Conservation (phyloP, 2,329 filamentous ascomycete species). For the Xylaria sp. region DNA sequence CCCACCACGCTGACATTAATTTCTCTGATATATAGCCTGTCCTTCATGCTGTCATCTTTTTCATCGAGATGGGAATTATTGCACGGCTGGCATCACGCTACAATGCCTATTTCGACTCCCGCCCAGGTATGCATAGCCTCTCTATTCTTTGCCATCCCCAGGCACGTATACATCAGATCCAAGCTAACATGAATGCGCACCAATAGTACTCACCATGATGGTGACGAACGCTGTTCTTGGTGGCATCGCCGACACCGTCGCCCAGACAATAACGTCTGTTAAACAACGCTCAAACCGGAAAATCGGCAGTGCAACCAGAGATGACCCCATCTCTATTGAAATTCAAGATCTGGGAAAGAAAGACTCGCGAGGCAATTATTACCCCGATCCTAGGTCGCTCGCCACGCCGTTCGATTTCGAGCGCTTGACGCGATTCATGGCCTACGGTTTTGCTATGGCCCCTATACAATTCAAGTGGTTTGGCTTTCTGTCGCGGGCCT, state of each 20-base stretch:
- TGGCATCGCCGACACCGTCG: constrained; percentile 95
- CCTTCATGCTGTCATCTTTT: constrained; percentile 83
- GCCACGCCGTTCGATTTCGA: constrained; percentile 96
- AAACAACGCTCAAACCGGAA: constrained; percentile 75
- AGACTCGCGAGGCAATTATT: constrained; percentile 75
- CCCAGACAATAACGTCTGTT: constrained; percentile 89
- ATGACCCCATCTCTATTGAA: constrained; percentile 84
- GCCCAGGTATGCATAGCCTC: constrained; percentile 71
- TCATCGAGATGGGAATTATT: constrained; percentile 89
- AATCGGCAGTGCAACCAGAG: constrained; percentile 65
- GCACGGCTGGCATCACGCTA: constrained; percentile 86
- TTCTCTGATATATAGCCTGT: constrained; percentile 72
- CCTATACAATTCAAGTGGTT: constrained; percentile 98
- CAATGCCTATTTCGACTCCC: constrained; percentile 92
- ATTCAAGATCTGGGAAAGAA: constrained; percentile 88
- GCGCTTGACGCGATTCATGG: constrained; percentile 93
- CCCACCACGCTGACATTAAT: constrained; percentile 17
- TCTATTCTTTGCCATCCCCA: background rate
- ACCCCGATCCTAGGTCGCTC: constrained; percentile 70
- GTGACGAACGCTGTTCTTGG: constrained; percentile 96
- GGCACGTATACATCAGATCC: background rate
- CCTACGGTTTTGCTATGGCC: constrained; percentile 96
- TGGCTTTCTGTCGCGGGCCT: constrained; percentile 80
- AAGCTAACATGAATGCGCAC: constrained; percentile 20
- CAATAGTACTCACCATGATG: constrained; percentile 93